Conservation (phyloP, 768 basidiomycete genomes). For the Boletus coccyginus region DNA sequence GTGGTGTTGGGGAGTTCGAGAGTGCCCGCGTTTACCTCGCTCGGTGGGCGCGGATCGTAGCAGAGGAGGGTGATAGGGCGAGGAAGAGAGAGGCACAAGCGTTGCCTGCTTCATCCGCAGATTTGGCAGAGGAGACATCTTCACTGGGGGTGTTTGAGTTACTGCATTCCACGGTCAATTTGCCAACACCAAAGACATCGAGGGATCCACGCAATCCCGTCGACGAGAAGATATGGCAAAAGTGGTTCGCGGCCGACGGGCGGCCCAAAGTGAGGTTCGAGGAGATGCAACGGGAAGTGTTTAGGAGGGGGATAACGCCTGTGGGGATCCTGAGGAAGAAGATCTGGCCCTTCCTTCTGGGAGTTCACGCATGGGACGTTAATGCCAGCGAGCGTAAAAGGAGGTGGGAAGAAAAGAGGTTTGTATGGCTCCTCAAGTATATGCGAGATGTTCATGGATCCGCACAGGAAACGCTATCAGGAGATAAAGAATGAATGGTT, state of each 20-base stretch:
- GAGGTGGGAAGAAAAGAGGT: slow-evolving; percentile 67
- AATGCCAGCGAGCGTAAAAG: slow-evolving; percentile 57
- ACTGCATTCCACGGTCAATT: slow-evolving; percentile 70
- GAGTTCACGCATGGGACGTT: slow-evolving; percentile 78
- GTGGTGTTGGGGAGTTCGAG: slow-evolving; percentile 94
- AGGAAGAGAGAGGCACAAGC: slow-evolving; percentile 76
- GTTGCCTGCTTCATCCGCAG: slow-evolving; percentile 49
- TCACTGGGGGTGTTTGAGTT: slow-evolving; percentile 88
- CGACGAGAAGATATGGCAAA: slow-evolving; percentile 65
- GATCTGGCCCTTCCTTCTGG: slow-evolving; percentile 90
- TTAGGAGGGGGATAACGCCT: slow-evolving; percentile 65
- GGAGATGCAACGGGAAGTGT: slow-evolving; percentile 75
- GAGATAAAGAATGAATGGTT: slow-evolving; percentile 79
- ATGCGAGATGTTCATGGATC: slow-evolving; percentile 8
- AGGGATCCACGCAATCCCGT: slow-evolving; percentile 79
- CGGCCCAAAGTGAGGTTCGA: slow-evolving; percentile 60
- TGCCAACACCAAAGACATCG: slow-evolving; percentile 80
- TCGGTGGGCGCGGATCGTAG: slow-evolving; percentile 94
- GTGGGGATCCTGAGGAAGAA: slow-evolving; percentile 59
- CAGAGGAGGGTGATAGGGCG: slow-evolving; percentile 94
- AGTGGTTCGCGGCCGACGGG: slow-evolving; percentile 77
- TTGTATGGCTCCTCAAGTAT: slow-evolving; percentile 13
- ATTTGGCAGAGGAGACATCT: slow-evolving; percentile 59
- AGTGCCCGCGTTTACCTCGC: slow-evolving; percentile 95
- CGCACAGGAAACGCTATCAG: slow-evolving; percentile 63